A percentile compares a stretch with the other conserved stretches of the same genome.
These are phyloP conservation scores for Phytophthora palmivora DNA, from an alignment of 352 stramenopile species.

Conservation along the genomic window DNA sequence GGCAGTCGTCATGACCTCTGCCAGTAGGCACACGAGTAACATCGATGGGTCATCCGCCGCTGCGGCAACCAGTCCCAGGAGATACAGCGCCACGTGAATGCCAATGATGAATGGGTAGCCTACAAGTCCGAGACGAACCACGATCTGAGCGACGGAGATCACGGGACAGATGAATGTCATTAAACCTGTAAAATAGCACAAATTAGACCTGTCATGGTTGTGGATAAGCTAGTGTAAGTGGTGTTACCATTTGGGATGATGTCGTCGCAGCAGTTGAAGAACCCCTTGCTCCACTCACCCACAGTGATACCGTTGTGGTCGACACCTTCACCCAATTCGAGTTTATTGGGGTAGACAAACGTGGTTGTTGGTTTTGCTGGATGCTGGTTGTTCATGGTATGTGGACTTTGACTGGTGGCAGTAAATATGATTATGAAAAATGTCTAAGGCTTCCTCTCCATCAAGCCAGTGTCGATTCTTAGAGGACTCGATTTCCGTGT, in stretches of 20 bases:
- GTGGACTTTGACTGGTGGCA: constrained; percentile 4
- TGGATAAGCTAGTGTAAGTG: background rate
- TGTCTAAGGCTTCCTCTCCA: background rate
- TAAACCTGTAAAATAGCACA: constrained; percentile 13
- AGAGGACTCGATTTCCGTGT: no score
- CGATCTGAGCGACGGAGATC: constrained; percentile 43
- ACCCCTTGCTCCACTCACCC: constrained; percentile 33
- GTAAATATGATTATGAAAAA: constrained; percentile 19
- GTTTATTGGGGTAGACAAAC: constrained; percentile 32
- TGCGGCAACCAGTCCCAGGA: constrained; percentile 20
- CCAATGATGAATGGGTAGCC: constrained; percentile 32
- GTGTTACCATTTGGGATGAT: constrained; percentile 40
- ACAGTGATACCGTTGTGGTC: constrained; percentile 46
- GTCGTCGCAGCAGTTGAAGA: constrained; percentile 41
- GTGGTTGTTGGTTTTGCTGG: constrained; percentile 6
- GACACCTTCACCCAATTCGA: constrained; percentile 20
- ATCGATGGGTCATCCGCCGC: constrained; percentile 2
- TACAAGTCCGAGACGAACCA: constrained; percentile 33
- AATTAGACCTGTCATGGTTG: background rate
- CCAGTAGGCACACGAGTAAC: constrained; percentile 13
- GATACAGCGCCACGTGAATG: constrained; percentile 24
- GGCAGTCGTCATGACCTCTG: constrained; percentile 17
- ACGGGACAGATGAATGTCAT: constrained; percentile 46
- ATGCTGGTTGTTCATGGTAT: constrained; percentile 16
- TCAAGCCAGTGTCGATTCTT: constrained; percentile 1